Conservation (phyloP, 805 yeast genomes). For the Saturnispora serradocipensis region DNA sequence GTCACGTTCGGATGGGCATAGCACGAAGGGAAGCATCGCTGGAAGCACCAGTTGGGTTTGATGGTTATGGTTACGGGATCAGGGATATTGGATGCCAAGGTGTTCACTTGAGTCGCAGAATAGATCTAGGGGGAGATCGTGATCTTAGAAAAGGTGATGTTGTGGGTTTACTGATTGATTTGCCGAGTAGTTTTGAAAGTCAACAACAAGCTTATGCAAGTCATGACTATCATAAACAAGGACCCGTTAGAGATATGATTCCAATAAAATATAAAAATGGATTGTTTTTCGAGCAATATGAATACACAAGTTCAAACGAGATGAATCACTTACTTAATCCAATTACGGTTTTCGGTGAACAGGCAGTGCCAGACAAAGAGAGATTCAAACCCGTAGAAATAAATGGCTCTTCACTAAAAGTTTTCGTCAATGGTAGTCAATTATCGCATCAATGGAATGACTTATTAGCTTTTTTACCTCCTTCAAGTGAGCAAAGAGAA, state of each 20-base stretch:
- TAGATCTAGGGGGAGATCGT: slow-evolving; percentile 28
- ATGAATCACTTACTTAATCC: slow-evolving; percentile 73
- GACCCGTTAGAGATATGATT: slow-evolving; percentile 69
- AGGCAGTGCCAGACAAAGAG: slow-evolving; percentile 45
- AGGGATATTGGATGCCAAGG: slow-evolving; percentile 71
- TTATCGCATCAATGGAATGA: slow-evolving; percentile 52
- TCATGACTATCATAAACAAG: slow-evolving; percentile 17
- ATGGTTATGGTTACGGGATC: slow-evolving; percentile 87
- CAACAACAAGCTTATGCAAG: slow-evolving; percentile 36
- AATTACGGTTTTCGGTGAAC: slow-evolving; percentile 61
- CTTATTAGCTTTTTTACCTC: slow-evolving; percentile 71
- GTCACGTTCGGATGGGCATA: slow-evolving; percentile 69
- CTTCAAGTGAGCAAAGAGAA: slow-evolving; percentile 46
- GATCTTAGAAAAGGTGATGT: slow-evolving; percentile 65
- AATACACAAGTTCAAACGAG: slow-evolving; percentile 57
- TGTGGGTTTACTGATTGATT: slow-evolving; percentile 63
- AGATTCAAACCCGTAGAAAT: slow-evolving; percentile 40
- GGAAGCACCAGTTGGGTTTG: slow-evolving; percentile 94
- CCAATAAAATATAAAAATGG: slow-evolving; percentile 77
- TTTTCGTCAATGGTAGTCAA: slow-evolving; percentile 69
- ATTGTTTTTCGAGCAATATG: slow-evolving; percentile 76
- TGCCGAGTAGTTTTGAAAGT: slow-evolving; percentile 44
- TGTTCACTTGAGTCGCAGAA: slow-evolving; percentile 66
- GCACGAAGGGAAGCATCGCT: slow-evolving; percentile 79
- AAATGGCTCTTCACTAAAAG: slow-evolving; percentile 48